phyloP scores from a whole-genome alignment of 2,329 filamentous ascomycete species.

The Penicillium brevicompactum region DNA sequence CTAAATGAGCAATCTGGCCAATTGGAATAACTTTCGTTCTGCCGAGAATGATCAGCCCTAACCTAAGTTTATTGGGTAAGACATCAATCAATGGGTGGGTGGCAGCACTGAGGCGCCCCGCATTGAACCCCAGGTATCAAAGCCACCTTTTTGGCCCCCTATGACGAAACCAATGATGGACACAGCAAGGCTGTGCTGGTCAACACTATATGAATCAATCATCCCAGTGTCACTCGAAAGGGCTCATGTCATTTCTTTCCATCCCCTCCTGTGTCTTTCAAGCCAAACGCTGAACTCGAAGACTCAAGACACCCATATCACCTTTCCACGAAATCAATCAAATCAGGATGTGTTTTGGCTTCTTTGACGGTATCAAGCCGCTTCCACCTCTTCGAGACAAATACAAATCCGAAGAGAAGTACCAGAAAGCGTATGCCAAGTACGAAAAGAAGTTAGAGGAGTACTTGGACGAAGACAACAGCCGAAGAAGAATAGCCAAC shows the following conservation, averaged over 20 bases:
- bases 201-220: background rate
- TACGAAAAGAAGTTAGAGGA: background rate
- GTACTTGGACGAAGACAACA: conserved; percentile 1
- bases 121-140: background rate
- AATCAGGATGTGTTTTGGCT: conserved; percentile 1
- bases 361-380: conserved; percentile 1
- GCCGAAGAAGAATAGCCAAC: background rate
- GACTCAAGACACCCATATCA: background rate
- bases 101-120: too few relatives aligned
- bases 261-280: background rate
- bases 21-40: too few relatives aligned
- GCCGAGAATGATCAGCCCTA: too few relatives aligned
- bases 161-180: background rate
- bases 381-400: background rate
- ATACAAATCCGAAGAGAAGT: conserved; percentile 1
- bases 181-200: background rate
- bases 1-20: too few relatives aligned
- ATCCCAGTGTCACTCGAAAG: background rate
- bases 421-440: background rate
- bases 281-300: background rate
- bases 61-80: too few relatives aligned
- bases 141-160: background rate
- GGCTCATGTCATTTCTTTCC: background rate
- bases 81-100: too few relatives aligned
- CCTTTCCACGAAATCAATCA: background rate